A percentile compares a stretch with the other conserved stretches of the same genome.
Evolutionary conservation across 176 grass and related monocot species (phyloP).

Genomic region (Secale cereale): DNA sequence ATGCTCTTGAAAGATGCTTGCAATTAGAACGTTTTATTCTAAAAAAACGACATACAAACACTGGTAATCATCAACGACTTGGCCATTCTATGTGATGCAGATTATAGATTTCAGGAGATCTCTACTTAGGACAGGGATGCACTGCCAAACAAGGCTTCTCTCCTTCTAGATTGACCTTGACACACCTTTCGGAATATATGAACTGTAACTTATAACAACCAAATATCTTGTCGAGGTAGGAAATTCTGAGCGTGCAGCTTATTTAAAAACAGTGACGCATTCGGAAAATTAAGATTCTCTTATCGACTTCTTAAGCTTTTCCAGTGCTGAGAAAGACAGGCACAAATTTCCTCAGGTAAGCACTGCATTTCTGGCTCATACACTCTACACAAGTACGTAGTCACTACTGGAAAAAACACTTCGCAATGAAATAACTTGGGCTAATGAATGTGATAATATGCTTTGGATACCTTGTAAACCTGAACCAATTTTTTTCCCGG

Average conservation of each 20-base stretch:
- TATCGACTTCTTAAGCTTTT: constrained; percentile 19
- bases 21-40: background rate
- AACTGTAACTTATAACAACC: constrained; percentile 11
- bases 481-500: background rate
- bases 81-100: background rate
- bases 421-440: background rate
- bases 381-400: background rate
- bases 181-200: background rate
- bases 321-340: background rate
- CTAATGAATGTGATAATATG: background rate
- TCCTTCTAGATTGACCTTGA: background rate
- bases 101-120: background rate
- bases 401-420: background rate
- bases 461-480: background rate
- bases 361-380: background rate
- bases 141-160: background rate
- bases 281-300: background rate
- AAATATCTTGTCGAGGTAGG: background rate
- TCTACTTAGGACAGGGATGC: background rate
- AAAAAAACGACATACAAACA: background rate
- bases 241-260: background rate
- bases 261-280: constrained; percentile 1
- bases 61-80: background rate
- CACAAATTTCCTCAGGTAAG: background rate
- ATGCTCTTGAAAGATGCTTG: background rate